Conservation (phyloP, 2,329 filamentous ascomycete genomes). For the Seiridium unicorne region DNA sequence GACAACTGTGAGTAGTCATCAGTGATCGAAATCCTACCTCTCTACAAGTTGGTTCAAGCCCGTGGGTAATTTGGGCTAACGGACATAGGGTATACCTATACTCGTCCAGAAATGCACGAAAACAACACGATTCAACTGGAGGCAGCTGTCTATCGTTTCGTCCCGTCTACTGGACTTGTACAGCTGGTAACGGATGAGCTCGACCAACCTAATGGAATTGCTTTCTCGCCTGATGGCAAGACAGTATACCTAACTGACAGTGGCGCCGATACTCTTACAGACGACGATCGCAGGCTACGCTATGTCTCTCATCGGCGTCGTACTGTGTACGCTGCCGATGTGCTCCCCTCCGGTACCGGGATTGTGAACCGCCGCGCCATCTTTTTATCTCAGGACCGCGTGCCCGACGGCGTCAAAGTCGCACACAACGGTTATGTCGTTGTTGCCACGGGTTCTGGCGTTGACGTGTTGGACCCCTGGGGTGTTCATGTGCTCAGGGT, state of each 20-base stretch:
- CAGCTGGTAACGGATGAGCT: slow-evolving; percentile 36
- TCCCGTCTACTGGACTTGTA: slow-evolving; percentile 29
- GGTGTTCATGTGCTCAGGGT: slow-evolving; percentile 35
- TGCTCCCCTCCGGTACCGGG: slow-evolving; percentile 26
- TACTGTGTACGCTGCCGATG: slow-evolving; percentile 37
- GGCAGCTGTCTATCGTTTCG: slow-evolving; percentile 36
- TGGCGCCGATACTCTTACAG: slow-evolving; percentile 22
- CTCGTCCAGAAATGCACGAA: slow-evolving; percentile 14
- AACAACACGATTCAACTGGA: slow-evolving; percentile 17
- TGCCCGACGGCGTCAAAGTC: slow-evolving; percentile 41
- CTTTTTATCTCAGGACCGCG: slow-evolving; percentile 34
- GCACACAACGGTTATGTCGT: slow-evolving; percentile 37
- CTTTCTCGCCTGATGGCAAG: slow-evolving; percentile 35
- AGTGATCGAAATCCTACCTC: no score
- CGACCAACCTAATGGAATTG: slow-evolving; percentile 39
- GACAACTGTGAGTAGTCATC: background rate
- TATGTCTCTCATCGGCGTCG: slow-evolving; percentile 22
- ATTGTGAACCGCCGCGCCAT: slow-evolving; percentile 35
- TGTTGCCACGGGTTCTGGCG: slow-evolving; percentile 30
- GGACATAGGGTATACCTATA: slow-evolving; percentile 16
- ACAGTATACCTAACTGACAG: slow-evolving; percentile 39
- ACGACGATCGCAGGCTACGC: slow-evolving; percentile 8
- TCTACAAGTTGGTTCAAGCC: no score
- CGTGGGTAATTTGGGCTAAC: no score
- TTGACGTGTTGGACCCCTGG: slow-evolving; percentile 36